A percentile compares a stretch with the other conserved stretches of the same genome.
These are phyloP conservation scores for Leccinum pachyderme DNA, from an alignment of 1,284 basidiomycete genomes.

Conservation along the genomic window DNA sequence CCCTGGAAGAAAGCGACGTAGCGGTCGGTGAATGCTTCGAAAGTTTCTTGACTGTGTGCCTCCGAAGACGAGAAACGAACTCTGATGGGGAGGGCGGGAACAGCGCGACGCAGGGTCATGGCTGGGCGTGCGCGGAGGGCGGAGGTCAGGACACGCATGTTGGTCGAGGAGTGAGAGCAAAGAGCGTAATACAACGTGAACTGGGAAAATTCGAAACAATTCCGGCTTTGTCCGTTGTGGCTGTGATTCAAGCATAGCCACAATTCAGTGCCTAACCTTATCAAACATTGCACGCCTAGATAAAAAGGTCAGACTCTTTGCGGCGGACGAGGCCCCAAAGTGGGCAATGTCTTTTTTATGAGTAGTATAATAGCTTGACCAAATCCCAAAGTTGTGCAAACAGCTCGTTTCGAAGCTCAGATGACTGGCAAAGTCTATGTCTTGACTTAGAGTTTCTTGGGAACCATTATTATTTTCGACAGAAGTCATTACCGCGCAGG, in stretches of 20 bases:
- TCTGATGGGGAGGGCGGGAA: conserved; percentile 48
- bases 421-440: background rate
- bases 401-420: background rate
- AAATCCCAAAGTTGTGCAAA: background rate
- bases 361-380: background rate
- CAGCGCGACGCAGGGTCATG: conserved; percentile 36
- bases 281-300: background rate
- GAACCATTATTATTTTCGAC: background rate
- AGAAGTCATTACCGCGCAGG: background rate
- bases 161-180: conserved; percentile 14
- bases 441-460: background rate
- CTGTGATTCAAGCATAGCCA: conserved; percentile 2
- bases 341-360: background rate
- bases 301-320: background rate
- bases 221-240: conserved; percentile 18
- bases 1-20: conserved; percentile 93
- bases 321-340: background rate
- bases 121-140: conserved; percentile 54
- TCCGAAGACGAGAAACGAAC: conserved; percentile 35
- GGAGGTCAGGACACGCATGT: conserved; percentile 51
- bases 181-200: background rate
- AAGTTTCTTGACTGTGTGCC: conserved; percentile 83
- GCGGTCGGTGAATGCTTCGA: conserved; percentile 91
- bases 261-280: too few species aligned
- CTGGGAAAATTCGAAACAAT: conserved; percentile 12